These are phyloP conservation scores for Cyanidiococcus yangmingshanensis DNA, from an alignment of 23 red algal genomes.

Conservation along the genomic window DNA sequence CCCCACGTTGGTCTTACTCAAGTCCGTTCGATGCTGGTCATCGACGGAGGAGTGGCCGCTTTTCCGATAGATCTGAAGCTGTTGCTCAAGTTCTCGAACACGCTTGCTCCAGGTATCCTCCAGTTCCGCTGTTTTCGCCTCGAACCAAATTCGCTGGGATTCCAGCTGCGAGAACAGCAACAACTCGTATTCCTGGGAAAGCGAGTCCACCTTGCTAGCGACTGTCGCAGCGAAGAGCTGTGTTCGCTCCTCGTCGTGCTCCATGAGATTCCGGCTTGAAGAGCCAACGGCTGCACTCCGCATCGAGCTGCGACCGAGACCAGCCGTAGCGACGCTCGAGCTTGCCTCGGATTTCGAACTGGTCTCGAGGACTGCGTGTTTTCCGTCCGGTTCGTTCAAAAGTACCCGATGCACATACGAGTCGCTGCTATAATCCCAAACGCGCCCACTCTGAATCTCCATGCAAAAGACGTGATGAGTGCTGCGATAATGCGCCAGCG, in stretches of 20 bases:
- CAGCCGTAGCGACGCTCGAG: background rate
- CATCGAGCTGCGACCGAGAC: background rate
- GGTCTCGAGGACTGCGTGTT: background rate
- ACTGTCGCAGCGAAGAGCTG: constrained; percentile 9
- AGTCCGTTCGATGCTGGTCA: background rate
- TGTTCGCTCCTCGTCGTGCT: background rate
- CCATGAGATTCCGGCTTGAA: background rate
- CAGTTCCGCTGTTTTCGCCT: background rate
- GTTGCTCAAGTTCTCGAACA: constrained; percentile 9
- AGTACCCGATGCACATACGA: constrained; percentile 28
- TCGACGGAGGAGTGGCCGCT: background rate
- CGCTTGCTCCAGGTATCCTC: background rate
- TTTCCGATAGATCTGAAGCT: background rate
- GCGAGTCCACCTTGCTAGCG: constrained; percentile 21
- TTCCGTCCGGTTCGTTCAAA: background rate
- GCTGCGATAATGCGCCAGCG: constrained; percentile 25
- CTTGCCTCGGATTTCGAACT: background rate
- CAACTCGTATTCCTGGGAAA: constrained; percentile 25
- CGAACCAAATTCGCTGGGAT: constrained; percentile 26
- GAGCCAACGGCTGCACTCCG: background rate
- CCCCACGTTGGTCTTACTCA: background rate
- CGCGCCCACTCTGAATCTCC: constrained; percentile 20
- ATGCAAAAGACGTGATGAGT: constrained; percentile 24
- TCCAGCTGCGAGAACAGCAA: constrained; percentile 29
- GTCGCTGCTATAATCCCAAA: constrained; percentile 30